Conservation (phyloP, 495 filamentous ascomycete genomes). For the Massariosphaeria phaeospora region DNA sequence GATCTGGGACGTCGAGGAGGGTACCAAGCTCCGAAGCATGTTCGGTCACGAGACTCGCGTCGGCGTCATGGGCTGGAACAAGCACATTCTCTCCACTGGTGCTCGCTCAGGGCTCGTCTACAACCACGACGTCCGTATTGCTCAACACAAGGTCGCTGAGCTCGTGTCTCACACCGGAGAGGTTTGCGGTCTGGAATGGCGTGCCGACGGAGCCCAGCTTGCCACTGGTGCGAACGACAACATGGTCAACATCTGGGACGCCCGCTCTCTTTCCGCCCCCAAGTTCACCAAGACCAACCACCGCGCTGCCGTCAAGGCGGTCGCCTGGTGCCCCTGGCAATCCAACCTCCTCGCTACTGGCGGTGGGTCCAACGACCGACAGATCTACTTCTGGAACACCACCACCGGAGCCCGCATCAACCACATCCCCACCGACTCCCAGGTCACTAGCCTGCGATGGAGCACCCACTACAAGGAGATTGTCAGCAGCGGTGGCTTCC, state of each 20-base stretch:
- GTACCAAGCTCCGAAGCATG: slow-evolving; percentile 95
- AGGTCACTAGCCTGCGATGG: slow-evolving; percentile 94
- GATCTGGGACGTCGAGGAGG: slow-evolving; percentile 98
- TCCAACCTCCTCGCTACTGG: slow-evolving; percentile 93
- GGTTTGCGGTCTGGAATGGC: slow-evolving; percentile 97
- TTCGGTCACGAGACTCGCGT: slow-evolving; percentile 94
- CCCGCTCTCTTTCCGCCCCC: slow-evolving; percentile 80
- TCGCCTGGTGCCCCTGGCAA: slow-evolving; percentile 99
- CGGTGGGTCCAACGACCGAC: slow-evolving; percentile 89
- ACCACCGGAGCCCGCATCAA: slow-evolving; percentile 96
- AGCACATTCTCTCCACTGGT: slow-evolving; percentile 92
- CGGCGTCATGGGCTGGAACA: slow-evolving; percentile 97
- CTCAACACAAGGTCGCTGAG: slow-evolving; percentile 95
- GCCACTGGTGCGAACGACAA: slow-evolving; percentile 98
- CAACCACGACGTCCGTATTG: slow-evolving; percentile 98
- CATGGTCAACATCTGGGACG: slow-evolving; percentile 98
- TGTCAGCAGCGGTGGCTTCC: slow-evolving; percentile 92
- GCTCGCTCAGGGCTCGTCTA: slow-evolving; percentile 91
- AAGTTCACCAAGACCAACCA: slow-evolving; percentile 99
- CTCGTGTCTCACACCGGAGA: slow-evolving; percentile 94
- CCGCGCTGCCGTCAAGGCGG: slow-evolving; percentile 94
- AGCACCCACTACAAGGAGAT: slow-evolving; percentile 96
- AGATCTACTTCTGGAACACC: slow-evolving; percentile 99
- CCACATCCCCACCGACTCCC: slow-evolving; percentile 96
- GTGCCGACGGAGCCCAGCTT: slow-evolving; percentile 90